Evolutionary conservation across 2,329 filamentous ascomycete species (phyloP).

Genomic region (Sclerotiophoma versabilis): DNA sequence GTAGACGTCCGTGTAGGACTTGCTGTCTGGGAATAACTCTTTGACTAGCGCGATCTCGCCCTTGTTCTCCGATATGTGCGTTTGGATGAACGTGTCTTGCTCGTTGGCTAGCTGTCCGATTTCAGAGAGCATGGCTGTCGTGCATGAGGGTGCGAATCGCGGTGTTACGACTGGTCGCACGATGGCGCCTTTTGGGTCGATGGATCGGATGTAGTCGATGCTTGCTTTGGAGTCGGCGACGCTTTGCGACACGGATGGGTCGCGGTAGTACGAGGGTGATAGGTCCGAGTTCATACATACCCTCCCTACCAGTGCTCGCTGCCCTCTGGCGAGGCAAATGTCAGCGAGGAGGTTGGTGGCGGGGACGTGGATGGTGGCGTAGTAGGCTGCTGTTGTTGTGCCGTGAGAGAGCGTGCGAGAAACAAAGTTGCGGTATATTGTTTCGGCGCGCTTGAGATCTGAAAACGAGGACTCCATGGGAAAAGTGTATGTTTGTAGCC

Average conservation of each 20-base stretch:
- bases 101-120: slow-evolving; percentile 71
- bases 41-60: slow-evolving; percentile 75
- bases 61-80: slow-evolving; percentile 86
- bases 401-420: slow-evolving; percentile 83
- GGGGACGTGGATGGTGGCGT: slow-evolving; percentile 83
- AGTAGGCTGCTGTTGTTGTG: slow-evolving; percentile 95
- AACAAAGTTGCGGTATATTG: slow-evolving; percentile 80
- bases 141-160: slow-evolving; percentile 66
- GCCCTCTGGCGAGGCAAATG: slow-evolving; percentile 79
- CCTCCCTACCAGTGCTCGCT: slow-evolving; percentile 88
- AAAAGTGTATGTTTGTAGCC: slow-evolving; percentile 94
- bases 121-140: slow-evolving; percentile 62
- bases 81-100: slow-evolving; percentile 76
- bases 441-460: slow-evolving; percentile 66
- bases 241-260: slow-evolving; percentile 68
- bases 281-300: slow-evolving; percentile 88
- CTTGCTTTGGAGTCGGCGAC: slow-evolving; percentile 59
- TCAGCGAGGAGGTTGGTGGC: slow-evolving; percentile 91
- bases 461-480: slow-evolving; percentile 83
- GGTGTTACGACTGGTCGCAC: slow-evolving; percentile 82
- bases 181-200: slow-evolving; percentile 71
- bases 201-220: slow-evolving; percentile 65
- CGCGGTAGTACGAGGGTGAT: slow-evolving; percentile 80
- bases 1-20: slow-evolving; percentile 79
- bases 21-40: slow-evolving; percentile 69